Evolutionary conservation across 2,329 filamentous ascomycete genomes (phyloP), one percentile per base, ranked within the genome.

Genomic region (Sporothrix dimorphospora): DNA sequence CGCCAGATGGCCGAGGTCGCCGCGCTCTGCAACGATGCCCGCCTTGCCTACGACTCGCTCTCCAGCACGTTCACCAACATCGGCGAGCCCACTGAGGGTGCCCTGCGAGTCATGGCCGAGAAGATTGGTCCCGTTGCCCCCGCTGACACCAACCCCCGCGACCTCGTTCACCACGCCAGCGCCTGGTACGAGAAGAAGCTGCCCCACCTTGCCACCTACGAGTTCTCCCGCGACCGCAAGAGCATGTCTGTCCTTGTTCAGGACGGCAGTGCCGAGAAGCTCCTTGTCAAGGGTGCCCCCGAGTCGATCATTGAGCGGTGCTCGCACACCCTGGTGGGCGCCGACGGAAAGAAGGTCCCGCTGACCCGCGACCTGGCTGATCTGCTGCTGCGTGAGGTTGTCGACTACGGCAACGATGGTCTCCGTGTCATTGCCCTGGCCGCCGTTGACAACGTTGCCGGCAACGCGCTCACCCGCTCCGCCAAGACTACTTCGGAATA

Each of bases 181-280:
- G 87, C 90, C 75, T 90, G 91, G 82, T 98, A 97, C 80, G 94
- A 97, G 83, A 86, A 89, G 76, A 87, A 89, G 76, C 88, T 91
- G 67, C 89, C 90, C 69, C 90, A 92, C 55, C 86, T 97, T 72
- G 91, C 94, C 9, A 97, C 94, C 12, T 99, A 94, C 78, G 96
- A 99, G 80, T 99, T 99, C 83, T 98, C 96, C 1, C 91, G 96
- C 77, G 96, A 99, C 82, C 90, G 96, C 75, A 99, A 99, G 89
- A 98, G 95, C 82, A 99, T 99, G 96, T 99, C 96, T 65, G 97
- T 99, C 47, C 85, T 98, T 73, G 93, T 97, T 74, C 88, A 91
- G 75, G 87, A 88, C 71, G 91, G 88, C 71, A 85, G 86, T 67
- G 82, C 57, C 11, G 89, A 96, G 83, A 94, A 92, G 80, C 90